Evolutionary conservation across 2,329 filamentous ascomycete species (phyloP).

Genomic region (Penicillium sp.): DNA sequence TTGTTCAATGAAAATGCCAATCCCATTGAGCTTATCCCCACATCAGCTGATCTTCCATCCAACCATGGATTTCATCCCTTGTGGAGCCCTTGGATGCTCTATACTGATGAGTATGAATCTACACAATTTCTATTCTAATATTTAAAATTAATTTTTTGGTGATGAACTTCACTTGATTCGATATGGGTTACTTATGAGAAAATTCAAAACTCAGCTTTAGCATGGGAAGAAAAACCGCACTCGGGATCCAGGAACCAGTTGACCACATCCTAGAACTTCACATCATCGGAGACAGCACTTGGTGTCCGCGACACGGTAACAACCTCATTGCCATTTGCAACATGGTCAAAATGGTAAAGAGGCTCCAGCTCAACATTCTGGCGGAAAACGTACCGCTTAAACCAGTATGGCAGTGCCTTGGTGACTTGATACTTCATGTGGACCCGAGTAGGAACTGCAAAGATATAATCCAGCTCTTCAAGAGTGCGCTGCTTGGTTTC

Average conservation of each 20-base stretch:
- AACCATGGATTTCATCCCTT: no score
- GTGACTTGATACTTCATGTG: slow-evolving; percentile 59
- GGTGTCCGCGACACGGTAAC: not conserved
- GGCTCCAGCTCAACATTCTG: slow-evolving; percentile 48
- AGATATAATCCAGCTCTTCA: slow-evolving; percentile 57
- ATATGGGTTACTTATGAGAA: no score
- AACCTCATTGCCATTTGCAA: not conserved
- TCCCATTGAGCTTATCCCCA: no score
- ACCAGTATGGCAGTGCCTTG: slow-evolving; percentile 60
- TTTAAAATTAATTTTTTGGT: no score
- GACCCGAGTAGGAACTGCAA: slow-evolving; percentile 57
- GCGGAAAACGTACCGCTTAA: slow-evolving; percentile 57
- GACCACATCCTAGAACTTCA: not conserved
- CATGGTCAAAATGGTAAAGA: slow-evolving; percentile 51
- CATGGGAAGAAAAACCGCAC: not conserved
- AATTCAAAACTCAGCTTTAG: no score
- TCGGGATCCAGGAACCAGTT: not conserved
- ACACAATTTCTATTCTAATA: no score
- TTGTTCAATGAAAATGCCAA: no score
- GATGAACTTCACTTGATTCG: no score
- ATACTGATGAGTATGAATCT: no score
- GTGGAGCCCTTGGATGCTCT: no score
- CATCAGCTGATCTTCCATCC: no score
- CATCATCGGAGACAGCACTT: slow-evolving; percentile 1
- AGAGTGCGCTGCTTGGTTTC: slow-evolving; percentile 57